Evolutionary conservation across 192 early-diverging fungal genomes (phyloP).

Genomic region (Rhizophagus clarus): DNA sequence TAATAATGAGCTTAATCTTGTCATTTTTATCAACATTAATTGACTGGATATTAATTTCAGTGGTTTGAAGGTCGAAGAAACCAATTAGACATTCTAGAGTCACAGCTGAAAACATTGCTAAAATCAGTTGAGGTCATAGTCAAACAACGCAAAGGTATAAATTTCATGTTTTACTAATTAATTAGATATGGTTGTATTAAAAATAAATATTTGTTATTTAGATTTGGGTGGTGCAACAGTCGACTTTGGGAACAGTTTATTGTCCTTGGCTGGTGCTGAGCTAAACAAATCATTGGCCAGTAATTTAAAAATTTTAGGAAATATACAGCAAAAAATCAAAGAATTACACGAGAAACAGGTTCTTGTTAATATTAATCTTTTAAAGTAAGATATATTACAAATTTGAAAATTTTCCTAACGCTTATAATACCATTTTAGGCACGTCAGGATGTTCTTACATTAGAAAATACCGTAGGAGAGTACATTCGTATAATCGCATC

Average conservation of each 20-base stretch:
- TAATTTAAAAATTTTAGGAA: conserved; percentile 71
- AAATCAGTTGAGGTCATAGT: conserved; percentile 79
- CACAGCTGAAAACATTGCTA: conserved; percentile 74
- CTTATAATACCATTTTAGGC: conserved; percentile 40
- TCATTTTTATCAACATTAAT: background rate
- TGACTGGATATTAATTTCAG: conserved; percentile 20
- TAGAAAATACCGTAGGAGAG: conserved; percentile 85
- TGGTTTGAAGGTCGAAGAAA: conserved; percentile 76
- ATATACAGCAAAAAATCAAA: conserved; percentile 79
- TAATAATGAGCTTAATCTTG: background rate
- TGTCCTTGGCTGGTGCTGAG: conserved; percentile 71
- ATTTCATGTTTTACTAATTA: background rate
- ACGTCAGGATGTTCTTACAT: conserved; percentile 68
- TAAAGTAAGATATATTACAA: too few species aligned
- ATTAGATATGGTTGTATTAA: background rate
- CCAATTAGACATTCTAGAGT: conserved; percentile 76
- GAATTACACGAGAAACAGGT: conserved; percentile 80
- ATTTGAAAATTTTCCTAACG: background rate
- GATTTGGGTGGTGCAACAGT: conserved; percentile 69
- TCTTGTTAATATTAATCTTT: background rate
- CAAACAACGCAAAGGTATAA: conserved; percentile 64
- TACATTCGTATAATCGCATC: conserved; percentile 86
- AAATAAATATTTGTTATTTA: background rate
- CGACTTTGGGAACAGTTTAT: conserved; percentile 84
- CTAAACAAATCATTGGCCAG: conserved; percentile 66